Percentiles rank a stretch among this genome's conserved stretches.
Evolutionary conservation across 768 basidiomycete species (phyloP).

Genomic region (Amylocystis lapponica): DNA sequence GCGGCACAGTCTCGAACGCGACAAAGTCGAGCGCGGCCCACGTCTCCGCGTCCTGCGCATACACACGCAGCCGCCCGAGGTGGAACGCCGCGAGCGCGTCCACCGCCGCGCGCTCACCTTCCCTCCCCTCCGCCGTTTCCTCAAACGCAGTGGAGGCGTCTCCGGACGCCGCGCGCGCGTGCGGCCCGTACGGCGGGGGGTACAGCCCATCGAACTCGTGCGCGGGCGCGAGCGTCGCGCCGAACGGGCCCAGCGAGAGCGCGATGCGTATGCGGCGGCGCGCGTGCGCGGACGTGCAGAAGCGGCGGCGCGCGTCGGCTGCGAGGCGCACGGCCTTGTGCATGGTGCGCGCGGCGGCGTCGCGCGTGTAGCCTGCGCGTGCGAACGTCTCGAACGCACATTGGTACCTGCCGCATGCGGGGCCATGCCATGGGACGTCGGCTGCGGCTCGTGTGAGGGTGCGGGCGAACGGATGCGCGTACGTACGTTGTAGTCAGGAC

Average conservation of each 20-base stretch:
- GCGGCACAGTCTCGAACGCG: conserved; percentile 77
- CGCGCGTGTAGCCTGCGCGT: conserved; percentile 40
- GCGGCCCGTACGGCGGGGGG: conserved; percentile 70
- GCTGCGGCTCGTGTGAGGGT: background rate
- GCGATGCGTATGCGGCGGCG: conserved; percentile 40
- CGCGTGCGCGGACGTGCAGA: conserved; percentile 15
- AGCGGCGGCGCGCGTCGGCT: conserved; percentile 36
- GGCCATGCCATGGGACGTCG: background rate
- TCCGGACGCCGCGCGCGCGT: background rate
- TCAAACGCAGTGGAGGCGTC: conserved; percentile 41
- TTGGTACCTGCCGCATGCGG: conserved; percentile 49
- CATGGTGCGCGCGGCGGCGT: conserved; percentile 45
- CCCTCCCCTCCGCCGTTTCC: conserved; percentile 19
- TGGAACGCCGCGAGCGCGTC: conserved; percentile 58
- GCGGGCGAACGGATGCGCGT: background rate
- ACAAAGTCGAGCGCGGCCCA: conserved; percentile 59
- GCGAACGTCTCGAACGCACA: conserved; percentile 50
- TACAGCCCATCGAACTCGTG: conserved; percentile 75
- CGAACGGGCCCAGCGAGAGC: conserved; percentile 71
- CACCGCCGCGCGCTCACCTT: conserved; percentile 34
- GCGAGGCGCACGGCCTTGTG: conserved; percentile 48
- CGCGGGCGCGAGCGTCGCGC: conserved; percentile 56
- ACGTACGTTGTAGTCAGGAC: conserved; percentile 67
- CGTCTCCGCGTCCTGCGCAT: conserved; percentile 38
- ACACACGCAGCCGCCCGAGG: conserved; percentile 50